Evolutionary conservation across 257 asterid genomes (phyloP).

Genomic region (Osmanthus fragrans): DNA sequence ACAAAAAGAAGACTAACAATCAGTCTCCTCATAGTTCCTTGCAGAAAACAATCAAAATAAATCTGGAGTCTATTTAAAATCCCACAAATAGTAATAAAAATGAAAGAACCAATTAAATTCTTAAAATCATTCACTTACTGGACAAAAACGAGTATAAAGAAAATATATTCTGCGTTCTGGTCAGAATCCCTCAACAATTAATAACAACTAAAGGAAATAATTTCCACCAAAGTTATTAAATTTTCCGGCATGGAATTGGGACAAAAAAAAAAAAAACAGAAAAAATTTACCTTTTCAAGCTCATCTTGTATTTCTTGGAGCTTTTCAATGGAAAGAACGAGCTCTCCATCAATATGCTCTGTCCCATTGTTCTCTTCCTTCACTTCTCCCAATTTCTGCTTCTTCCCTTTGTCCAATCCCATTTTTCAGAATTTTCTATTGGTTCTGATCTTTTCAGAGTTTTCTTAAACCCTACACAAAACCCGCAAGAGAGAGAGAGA

Average conservation of each 20-base stretch:
- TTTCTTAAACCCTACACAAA: conserved; percentile 46
- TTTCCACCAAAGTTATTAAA: not conserved
- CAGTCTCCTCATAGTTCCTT: not conserved
- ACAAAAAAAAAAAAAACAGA: not conserved
- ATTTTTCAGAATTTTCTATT: conserved; percentile 18
- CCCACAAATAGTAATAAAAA: not conserved
- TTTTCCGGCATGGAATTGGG: not conserved
- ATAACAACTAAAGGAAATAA: not conserved
- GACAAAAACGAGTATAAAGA: not conserved
- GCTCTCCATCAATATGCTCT: conserved; percentile 56
- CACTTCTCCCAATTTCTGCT: conserved; percentile 58
- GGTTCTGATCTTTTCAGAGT: conserved; percentile 14
- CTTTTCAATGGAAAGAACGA: conserved; percentile 66
- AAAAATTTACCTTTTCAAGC: conserved; percentile 57
- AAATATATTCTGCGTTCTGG: not conserved
- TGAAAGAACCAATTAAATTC: not conserved
- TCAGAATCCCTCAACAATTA: not conserved
- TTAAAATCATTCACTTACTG: not conserved
- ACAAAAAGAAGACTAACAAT: not conserved
- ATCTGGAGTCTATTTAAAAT: not conserved
- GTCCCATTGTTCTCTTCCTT: conserved; percentile 48
- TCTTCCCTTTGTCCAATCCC: conserved; percentile 87
- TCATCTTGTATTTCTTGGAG: conserved; percentile 90
- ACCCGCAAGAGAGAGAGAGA: not conserved
- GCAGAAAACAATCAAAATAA: not conserved